phyloP scores from a whole-genome alignment of 495 filamentous ascomycete genomes.

The Daldinia vernicosa region DNA sequence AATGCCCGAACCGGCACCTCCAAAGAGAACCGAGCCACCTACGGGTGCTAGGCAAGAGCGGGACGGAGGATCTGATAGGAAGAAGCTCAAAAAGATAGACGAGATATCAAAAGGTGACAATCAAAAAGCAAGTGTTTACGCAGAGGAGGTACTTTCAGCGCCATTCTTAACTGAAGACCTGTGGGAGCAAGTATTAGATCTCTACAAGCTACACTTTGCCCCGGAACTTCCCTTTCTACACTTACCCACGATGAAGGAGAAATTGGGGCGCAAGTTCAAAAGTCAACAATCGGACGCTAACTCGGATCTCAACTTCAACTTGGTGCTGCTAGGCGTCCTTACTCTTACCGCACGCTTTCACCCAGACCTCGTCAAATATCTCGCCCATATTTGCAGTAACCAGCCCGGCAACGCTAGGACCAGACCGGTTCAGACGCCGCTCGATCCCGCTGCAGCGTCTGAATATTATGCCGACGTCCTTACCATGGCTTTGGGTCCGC shows the following conservation, averaged over 20 bases:
- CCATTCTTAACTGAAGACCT: conserved; percentile 70
- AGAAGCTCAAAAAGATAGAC: conserved; percentile 66
- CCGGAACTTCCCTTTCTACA: conserved; percentile 86
- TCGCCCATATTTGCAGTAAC: conserved; percentile 55
- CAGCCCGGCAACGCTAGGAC: conserved; percentile 49
- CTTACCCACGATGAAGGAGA: conserved; percentile 75
- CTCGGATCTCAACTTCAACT: conserved; percentile 62
- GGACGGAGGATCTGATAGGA: conserved; percentile 67
- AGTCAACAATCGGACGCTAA: conserved; percentile 57
- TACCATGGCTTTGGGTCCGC: conserved; percentile 68
- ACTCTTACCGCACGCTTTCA: conserved; percentile 84
- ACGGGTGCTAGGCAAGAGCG: conserved; percentile 63
- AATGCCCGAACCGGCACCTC: conserved; percentile 62
- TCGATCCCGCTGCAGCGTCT: conserved; percentile 72
- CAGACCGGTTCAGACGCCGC: conserved; percentile 40
- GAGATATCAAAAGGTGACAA: conserved; percentile 55
- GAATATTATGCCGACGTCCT: conserved; percentile 82
- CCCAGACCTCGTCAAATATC: conserved; percentile 69
- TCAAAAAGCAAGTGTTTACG: conserved; percentile 44
- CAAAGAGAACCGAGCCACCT: conserved; percentile 65
- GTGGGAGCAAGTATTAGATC: conserved; percentile 77
- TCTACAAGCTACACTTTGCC: conserved; percentile 84
- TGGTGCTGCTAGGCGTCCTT: conserved; percentile 79
- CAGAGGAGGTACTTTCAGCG: conserved; percentile 60
- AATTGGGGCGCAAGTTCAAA: conserved; percentile 52